These are phyloP conservation scores for Hypoxylon rickii DNA, from an alignment of 495 filamentous ascomycete species.

Conservation along the genomic window DNA sequence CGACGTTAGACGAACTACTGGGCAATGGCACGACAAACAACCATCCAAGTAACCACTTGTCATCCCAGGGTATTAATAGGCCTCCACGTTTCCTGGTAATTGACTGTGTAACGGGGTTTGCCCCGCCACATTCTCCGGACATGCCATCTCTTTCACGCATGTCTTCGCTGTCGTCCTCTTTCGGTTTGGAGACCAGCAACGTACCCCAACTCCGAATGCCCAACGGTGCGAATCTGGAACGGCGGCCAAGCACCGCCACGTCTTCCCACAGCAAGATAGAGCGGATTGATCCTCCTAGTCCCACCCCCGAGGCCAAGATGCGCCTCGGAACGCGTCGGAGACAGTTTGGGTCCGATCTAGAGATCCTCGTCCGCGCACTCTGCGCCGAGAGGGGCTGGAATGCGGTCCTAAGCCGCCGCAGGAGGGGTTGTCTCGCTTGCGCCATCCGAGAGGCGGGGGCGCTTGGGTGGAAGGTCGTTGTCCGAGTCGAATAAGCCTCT, in stretches of 20 bases:
- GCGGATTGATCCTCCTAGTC: conserved; percentile 37
- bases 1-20: conserved; percentile 48
- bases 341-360: conserved; percentile 60
- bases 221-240: conserved; percentile 23
- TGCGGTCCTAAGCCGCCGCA: conserved; percentile 67
- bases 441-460: conserved; percentile 73
- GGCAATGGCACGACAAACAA: conserved; percentile 27
- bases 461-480: conserved; percentile 65
- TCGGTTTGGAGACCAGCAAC: conserved; percentile 29
- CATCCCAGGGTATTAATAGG: conserved; percentile 36
- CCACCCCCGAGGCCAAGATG: conserved; percentile 49
- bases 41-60: conserved; percentile 29
- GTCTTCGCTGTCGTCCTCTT: conserved; percentile 40
- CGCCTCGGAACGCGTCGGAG: conserved; percentile 54
- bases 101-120: conserved; percentile 57
- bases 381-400: conserved; percentile 72
- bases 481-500: conserved; percentile 64
- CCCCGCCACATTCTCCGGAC: conserved; percentile 41
- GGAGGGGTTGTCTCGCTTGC: conserved; percentile 67
- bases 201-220: conserved; percentile 26
- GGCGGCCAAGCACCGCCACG: conserved; percentile 35
- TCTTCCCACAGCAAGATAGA: conserved; percentile 34
- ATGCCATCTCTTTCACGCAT: conserved; percentile 38
- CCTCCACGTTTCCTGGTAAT: conserved; percentile 55
- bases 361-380: conserved; percentile 69